phyloP scores from a whole-genome alignment of 2,329 filamentous ascomycete species.

The Cryphonectria naterciae region DNA sequence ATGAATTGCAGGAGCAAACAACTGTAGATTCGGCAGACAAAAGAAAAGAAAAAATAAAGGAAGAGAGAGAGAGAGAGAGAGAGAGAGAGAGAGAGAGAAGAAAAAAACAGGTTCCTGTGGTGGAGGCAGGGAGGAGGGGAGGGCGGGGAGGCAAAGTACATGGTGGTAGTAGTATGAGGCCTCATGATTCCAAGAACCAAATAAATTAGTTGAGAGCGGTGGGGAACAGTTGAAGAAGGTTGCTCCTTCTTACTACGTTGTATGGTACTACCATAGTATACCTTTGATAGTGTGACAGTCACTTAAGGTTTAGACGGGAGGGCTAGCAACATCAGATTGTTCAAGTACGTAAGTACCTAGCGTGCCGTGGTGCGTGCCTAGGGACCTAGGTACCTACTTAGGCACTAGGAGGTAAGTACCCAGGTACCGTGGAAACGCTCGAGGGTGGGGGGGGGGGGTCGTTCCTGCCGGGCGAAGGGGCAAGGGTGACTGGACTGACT shows the following conservation, averaged over 20 bases:
- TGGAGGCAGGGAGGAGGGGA: neutral
- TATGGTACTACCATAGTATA: neutral
- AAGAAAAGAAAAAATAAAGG: neutral
- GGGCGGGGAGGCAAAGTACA: neutral
- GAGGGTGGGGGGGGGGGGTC: neutral
- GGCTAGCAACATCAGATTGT: neutral
- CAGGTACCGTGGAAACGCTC: neutral
- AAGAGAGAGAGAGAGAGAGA: too few species aligned
- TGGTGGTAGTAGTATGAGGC: neutral
- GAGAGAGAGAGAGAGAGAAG: neutral
- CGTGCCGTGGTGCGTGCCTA: neutral
- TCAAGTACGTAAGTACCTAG: neutral
- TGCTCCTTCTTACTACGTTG: neutral
- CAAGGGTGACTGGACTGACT: neutral
- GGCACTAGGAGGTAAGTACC: too few species aligned
- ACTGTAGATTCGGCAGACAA: neutral
- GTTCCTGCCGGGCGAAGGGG: conserved; percentile 1
- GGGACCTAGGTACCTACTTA: neutral
- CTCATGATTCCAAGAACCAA: neutral
- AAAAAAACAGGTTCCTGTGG: neutral
- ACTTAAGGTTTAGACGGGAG: neutral
- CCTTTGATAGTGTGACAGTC: neutral
- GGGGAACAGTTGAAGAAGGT: neutral
- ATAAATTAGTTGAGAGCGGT: neutral
- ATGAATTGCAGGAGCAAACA: neutral